phyloP scores from a whole-genome alignment of 2,329 filamentous ascomycete genomes.

The Stachybotrys chartarum region DNA sequence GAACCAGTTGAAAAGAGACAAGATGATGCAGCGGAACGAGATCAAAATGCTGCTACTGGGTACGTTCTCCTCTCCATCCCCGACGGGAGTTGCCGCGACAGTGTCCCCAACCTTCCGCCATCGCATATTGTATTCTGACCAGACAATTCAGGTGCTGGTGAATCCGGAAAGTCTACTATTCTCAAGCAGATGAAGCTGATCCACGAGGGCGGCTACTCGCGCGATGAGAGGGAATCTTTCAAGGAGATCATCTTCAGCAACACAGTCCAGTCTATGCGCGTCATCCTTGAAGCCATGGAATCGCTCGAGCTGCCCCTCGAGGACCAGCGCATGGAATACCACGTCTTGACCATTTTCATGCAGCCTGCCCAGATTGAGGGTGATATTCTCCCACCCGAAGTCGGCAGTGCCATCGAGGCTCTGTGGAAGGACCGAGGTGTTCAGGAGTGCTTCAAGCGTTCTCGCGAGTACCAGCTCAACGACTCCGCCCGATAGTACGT shows the following conservation, averaged over 20 bases:
- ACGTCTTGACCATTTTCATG: slow-evolving; percentile 98
- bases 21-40: slow-evolving; percentile 98
- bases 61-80: slow-evolving; percentile 32
- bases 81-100: not conserved
- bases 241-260: slow-evolving; percentile 68
- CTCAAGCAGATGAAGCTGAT: slow-evolving; percentile 99
- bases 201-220: slow-evolving; percentile 96
- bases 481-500: slow-evolving; percentile 93
- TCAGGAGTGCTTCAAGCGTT: slow-evolving; percentile 91
- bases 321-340: slow-evolving; percentile 89
- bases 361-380: slow-evolving; percentile 95
- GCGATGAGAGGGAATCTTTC: slow-evolving; percentile 69
- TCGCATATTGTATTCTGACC: slow-evolving; percentile 15
- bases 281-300: slow-evolving; percentile 64
- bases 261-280: slow-evolving; percentile 62
- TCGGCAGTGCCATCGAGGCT: slow-evolving; percentile 85
- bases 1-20: slow-evolving; percentile 97
- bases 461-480: slow-evolving; percentile 92
- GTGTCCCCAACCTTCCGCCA: too few relatives aligned
- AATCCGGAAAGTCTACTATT: slow-evolving; percentile 89
- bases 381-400: slow-evolving; percentile 87
- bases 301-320: slow-evolving; percentile 73
- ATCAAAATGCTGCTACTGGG: slow-evolving; percentile 99
- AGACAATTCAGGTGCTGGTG: slow-evolving; percentile 70
- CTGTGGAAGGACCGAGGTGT: slow-evolving; percentile 91